A percentile compares a stretch with the other conserved stretches of the same genome.
phyloP scores from a whole-genome alignment of 768 basidiomycete genomes.

The Leucosporidium yakuticum region DNA sequence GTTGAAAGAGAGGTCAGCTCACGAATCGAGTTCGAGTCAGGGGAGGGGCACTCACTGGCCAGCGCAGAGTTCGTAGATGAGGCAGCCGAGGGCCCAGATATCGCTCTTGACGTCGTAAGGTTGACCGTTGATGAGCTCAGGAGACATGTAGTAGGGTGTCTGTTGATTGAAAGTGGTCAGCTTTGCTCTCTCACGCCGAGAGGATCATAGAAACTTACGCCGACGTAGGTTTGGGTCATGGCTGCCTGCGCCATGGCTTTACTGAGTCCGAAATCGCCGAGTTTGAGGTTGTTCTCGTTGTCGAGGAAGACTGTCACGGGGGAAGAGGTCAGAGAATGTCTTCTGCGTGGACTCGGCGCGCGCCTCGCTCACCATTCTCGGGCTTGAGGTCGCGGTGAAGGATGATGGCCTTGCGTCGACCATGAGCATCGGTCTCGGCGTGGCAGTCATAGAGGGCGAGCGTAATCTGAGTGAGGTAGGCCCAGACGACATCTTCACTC shows the following conservation, averaged over 20 bases:
- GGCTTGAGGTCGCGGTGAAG: conserved; percentile 94
- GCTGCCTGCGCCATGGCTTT: conserved; percentile 81
- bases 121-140: conserved; percentile 94
- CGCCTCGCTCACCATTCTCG: conserved; percentile 68
- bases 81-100: conserved; percentile 96
- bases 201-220: conserved; percentile 55
- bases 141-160: conserved; percentile 99
- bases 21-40: background rate
- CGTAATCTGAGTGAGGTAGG: conserved; percentile 87
- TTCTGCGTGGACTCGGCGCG: background rate
- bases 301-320: conserved; percentile 72
- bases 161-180: conserved; percentile 41
- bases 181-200: too few species aligned
- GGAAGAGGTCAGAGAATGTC: background rate
- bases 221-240: conserved; percentile 95
- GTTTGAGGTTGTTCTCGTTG: conserved; percentile 74
- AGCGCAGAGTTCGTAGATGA: conserved; percentile 93
- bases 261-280: conserved; percentile 93
- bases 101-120: conserved; percentile 97
- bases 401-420: conserved; percentile 47
- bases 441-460: conserved; percentile 89
- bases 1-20: background rate
- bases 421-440: conserved; percentile 35
- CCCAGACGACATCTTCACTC: conserved; percentile 90
- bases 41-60: conserved; percentile 53